Evolutionary conservation across 2,329 filamentous ascomycete genomes (phyloP).

Genomic region (Pseudogymnoascus sp.): DNA sequence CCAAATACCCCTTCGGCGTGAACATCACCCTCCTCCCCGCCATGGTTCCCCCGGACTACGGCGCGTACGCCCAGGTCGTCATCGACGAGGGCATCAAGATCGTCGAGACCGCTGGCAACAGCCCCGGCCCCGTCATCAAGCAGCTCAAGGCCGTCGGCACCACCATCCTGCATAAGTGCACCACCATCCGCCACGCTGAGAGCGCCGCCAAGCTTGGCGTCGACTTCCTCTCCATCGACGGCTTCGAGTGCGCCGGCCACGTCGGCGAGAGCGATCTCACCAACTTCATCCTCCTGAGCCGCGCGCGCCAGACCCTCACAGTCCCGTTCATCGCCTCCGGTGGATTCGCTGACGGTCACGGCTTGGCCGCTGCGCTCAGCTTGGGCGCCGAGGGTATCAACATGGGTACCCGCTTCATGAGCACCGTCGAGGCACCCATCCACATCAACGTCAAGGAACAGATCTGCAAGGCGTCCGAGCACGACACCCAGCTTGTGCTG

Average conservation of each 20-base stretch:
- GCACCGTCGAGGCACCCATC: constrained; percentile 85
- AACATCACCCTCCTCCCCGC: constrained; percentile 92
- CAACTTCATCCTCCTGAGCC: constrained; percentile 79
- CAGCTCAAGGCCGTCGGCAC: constrained; percentile 73
- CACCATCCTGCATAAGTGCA: constrained; percentile 93
- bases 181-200: constrained; percentile 85
- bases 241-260: constrained; percentile 91
- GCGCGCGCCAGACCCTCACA: constrained; percentile 72
- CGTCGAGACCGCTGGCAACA: constrained; percentile 89
- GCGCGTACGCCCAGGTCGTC: constrained; percentile 80
- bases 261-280: constrained; percentile 82
- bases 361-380: constrained; percentile 80
- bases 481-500: constrained; percentile 81
- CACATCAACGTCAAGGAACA: constrained; percentile 89
- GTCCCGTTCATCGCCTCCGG: constrained; percentile 94
- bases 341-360: constrained; percentile 90
- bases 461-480: constrained; percentile 83
- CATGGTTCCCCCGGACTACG: constrained; percentile 84
- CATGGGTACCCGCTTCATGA: constrained; percentile 98
- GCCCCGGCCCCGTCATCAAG: constrained; percentile 80
- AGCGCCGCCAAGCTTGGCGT: constrained; percentile 90
- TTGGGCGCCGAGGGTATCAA: constrained; percentile 92
- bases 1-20: constrained; percentile 74
- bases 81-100: constrained; percentile 88
- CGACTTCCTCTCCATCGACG: constrained; percentile 93